These are phyloP conservation scores for Rhodamnia argentea DNA, from an alignment of 345 rosid species.

Conservation along the genomic window DNA sequence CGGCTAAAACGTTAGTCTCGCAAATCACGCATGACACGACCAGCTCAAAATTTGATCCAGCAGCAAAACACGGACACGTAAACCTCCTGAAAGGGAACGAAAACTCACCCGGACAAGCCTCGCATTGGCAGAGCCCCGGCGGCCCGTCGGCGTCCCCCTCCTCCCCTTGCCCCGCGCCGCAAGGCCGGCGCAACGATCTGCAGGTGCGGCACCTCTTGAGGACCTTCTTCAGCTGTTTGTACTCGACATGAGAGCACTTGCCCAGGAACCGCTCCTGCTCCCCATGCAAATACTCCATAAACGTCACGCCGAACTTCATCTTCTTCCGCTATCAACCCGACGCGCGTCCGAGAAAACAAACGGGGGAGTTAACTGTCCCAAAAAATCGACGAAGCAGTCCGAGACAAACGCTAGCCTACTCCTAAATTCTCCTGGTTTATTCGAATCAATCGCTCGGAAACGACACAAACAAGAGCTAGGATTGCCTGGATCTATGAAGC, in stretches of 20 bases:
- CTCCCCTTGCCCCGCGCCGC: slow-evolving; percentile 10
- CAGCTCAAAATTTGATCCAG: not conserved
- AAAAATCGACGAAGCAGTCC: not conserved
- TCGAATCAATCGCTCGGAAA: not conserved
- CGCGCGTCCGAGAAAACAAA: not conserved
- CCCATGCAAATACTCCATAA: slow-evolving; percentile 62
- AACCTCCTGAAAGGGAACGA: not conserved
- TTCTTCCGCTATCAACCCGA: not conserved
- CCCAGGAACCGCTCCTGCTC: slow-evolving; percentile 49
- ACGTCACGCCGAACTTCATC: slow-evolving; percentile 94
- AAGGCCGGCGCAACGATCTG: slow-evolving; percentile 12
- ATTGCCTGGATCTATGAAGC: not conserved
- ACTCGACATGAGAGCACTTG: slow-evolving; percentile 70
- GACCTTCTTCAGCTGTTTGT: slow-evolving; percentile 78
- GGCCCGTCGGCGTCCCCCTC: not conserved
- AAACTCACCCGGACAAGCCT: slow-evolving; percentile 52
- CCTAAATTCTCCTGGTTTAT: not conserved
- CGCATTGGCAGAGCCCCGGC: slow-evolving; percentile 25
- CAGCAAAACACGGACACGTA: not conserved
- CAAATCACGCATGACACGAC: not conserved
- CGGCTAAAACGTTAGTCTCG: not conserved
- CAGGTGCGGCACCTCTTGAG: slow-evolving; percentile 62
- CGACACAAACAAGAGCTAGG: not conserved
- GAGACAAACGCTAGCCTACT: not conserved
- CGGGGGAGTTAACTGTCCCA: not conserved